These are phyloP conservation scores for Mrakia hoshinonis DNA, from an alignment of 768 basidiomycete species.

Conservation along the genomic window DNA sequence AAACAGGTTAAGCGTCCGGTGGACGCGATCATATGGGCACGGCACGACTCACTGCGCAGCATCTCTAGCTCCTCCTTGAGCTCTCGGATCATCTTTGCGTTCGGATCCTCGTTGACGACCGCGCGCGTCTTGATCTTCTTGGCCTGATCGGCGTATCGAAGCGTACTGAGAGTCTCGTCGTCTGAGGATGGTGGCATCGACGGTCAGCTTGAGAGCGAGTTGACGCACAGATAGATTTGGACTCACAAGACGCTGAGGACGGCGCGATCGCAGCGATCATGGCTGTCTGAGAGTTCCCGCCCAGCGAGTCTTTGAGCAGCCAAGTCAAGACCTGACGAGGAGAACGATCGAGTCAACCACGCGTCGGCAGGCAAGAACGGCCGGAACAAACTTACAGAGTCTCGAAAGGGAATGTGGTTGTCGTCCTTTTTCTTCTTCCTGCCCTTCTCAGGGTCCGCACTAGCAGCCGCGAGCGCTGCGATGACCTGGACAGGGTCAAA, in stretches of 20 bases:
- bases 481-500: constrained; percentile 56
- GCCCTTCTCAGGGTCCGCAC: constrained; percentile 52
- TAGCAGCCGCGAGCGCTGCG: constrained; percentile 64
- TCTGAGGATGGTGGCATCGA: background rate
- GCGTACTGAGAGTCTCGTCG: constrained; percentile 48
- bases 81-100: constrained; percentile 95
- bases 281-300: constrained; percentile 91
- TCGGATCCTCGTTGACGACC: constrained; percentile 98
- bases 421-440: constrained; percentile 73
- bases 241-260: constrained; percentile 27
- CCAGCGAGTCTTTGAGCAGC: constrained; percentile 94
- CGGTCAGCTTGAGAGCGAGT: background rate
- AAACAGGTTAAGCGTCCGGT: background rate
- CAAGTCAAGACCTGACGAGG: constrained; percentile 76
- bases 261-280: constrained; percentile 93
- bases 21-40: too few relatives aligned
- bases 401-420: constrained; percentile 93
- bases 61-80: constrained; percentile 93
- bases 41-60: constrained; percentile 14
- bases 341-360: constrained; percentile 8
- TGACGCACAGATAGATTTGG: background rate
- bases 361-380: background rate
- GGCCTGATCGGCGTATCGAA: constrained; percentile 93
- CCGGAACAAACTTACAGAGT: constrained; percentile 62
- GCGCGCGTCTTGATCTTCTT: constrained; percentile 99